Base-by-base conservation (phyloP, 345 rosid genomes). In the Gossypium turneri region DNA sequence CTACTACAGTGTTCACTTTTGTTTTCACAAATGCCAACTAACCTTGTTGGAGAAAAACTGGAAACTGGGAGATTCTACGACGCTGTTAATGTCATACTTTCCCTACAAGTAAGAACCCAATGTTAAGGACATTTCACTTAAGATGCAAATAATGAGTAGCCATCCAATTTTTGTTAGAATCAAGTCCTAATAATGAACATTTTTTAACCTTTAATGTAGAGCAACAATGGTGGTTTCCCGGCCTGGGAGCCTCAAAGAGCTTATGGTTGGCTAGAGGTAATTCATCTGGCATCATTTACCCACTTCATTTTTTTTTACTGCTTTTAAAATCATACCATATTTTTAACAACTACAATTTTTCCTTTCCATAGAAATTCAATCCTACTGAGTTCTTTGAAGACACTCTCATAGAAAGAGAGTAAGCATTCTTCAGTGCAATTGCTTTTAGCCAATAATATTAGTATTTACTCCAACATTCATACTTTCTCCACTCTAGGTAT, bases 211-310 rank as follows among this genome's bases (percentile, higher is more conserved):
- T 29, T 10, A 51, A 41, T 72, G 34, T 80, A 86, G 88, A 83
- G 90, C 57, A 73, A 57, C 17, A 84, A 86, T 78, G 88, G 90
- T 3, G 88, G 90, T 13, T 86, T 84, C 63, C 78, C 86, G 1
- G 86, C 85, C 29, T 86, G 88, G 88, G 90, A 86, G 78, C 85
- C 86, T 55, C 85, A 76, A 72, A 78, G 88, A 80, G 85, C 86
- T 9, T 81, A 25, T 75, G 19, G 76, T 34, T 87, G 87, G 88
- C 68, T 87, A 53, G 90, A 87, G 88, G 87, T 84, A 80, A 73
- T 19, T 58, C 59, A 20, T 27, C 16, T 19, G 7, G 43, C 47
- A 48, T 0, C 15, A n/a, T 4, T 0, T 56, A 7, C 1, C 41
- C 25, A 24, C 12, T 41, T 22, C 27, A 20, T 12, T 41, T 75